Conservation (phyloP, 148 eudicot genomes). For the Dianthus caryophyllus region DNA sequence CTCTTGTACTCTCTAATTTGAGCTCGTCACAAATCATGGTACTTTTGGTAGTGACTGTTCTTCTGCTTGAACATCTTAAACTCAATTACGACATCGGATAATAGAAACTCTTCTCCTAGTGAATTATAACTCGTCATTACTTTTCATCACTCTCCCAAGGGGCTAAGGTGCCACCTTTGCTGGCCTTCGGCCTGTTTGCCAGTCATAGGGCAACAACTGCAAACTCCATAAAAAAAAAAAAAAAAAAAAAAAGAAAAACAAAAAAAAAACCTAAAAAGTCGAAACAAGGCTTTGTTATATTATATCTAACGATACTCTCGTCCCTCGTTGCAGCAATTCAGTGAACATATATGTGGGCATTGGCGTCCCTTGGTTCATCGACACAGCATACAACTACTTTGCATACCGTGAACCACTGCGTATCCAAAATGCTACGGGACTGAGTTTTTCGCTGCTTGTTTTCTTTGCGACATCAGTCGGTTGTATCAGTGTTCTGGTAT, state of each 20-base stretch:
- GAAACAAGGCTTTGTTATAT: not conserved
- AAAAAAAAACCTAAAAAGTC: no score
- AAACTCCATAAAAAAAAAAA: no score
- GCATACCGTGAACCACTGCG: slow-evolving; percentile 49
- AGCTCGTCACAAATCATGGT: not conserved
- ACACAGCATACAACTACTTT: slow-evolving; percentile 72
- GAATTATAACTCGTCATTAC: no score
- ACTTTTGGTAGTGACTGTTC: not conserved
- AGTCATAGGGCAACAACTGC: no score
- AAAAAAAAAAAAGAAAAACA: no score
- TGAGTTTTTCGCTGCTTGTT: slow-evolving; percentile 77
- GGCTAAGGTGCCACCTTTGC: no score
- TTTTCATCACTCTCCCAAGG: no score
- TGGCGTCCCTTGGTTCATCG: slow-evolving; percentile 89
- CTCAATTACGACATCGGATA: no score
- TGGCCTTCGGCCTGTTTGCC: no score
- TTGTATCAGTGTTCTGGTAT: slow-evolving; percentile 71
- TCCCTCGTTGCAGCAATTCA: slow-evolving; percentile 55
- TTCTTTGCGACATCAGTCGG: slow-evolving; percentile 76
- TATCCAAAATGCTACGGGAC: slow-evolving; percentile 56
- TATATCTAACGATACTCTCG: not conserved
- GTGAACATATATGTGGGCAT: slow-evolving; percentile 92
- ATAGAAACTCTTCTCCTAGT: no score
- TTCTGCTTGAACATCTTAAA: not conserved
- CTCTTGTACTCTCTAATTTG: not conserved